These are phyloP conservation scores for sunflower (Helianthus annuus) DNA, from an alignment of 129 eudicot genomes.

Conservation along the genomic window HanXRQr2.0-SUNRISE NC_035445.2:146414169-146414668, in stretches of 20 bases:
- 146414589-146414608: conserved; percentile 50
- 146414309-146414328: too few species aligned
- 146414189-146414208: too few species aligned
- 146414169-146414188: too few species aligned
- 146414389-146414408: neutral
- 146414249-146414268: too few species aligned
- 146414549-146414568: neutral
- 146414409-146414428: neutral
- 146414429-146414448: neutral
- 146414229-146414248: too few species aligned
- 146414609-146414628: neutral
- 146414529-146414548: neutral
- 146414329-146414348: conserved; percentile 2
- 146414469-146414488: conserved; percentile 1
- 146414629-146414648: conserved; percentile 12
- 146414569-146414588: conserved; percentile 27
- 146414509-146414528: conserved; percentile 16
- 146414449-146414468: conserved; percentile 6
- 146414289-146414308: too few species aligned
- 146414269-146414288: too few species aligned
- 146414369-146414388: neutral
- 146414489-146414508: conserved; percentile 12
- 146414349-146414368: neutral
- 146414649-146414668: conserved; percentile 6
- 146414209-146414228: too few species aligned